Evolutionary conservation across 73 alveolate genomes (phyloP), one percentile per base, ranked within the genome.

Genomic region (Loxodes magnus): DNA sequence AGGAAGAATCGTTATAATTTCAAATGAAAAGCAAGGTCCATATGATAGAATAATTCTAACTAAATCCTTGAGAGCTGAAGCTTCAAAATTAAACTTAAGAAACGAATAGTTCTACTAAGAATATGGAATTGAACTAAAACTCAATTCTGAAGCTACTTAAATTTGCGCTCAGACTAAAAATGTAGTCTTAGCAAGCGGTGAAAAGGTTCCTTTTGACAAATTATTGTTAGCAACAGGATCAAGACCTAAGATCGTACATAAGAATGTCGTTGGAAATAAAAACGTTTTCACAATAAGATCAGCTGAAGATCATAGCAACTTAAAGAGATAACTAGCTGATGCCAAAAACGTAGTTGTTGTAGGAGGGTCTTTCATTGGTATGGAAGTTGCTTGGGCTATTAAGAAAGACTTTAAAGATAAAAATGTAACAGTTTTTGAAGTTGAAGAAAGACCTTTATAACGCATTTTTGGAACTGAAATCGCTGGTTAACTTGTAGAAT

Each of bases 201-300:
- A 63, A 24, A 42, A 36, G 22, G 43, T 84, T 28, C 54, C 27
- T 6, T 85, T 63, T 57, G 93, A 80, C 62, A 85, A 85, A 42
- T 59, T 85, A 16, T 71, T 86, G 29, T 15, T 85, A 6, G 96
- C 96, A 5, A 58, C 96, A 22, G 96, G 96, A n/a, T 73, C 79
- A 2, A 4, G 56, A 6, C 74, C 92, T n/a, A 31, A n/a, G n/a
- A n/a, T n/a, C n/a, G n/a, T n/a, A n/a, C n/a, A n/a, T n/a, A n/a
- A n/a, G n/a, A n/a, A n/a, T n/a, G n/a, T n/a, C n/a, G 77, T 71
- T 25, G 77, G 66, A 23, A 55, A 51, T 5, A 48, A 51, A 24
- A 77, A 77, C 30, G 88, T 85, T 0, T 52, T 35, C 58, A 67
- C 82, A 17, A 38, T 80, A 5, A 76, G 96, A 63, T 36, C 25